These are phyloP conservation scores for Ogataea haglerorum DNA, from an alignment of 805 yeast genomes.

Conservation along the genomic window DNA sequence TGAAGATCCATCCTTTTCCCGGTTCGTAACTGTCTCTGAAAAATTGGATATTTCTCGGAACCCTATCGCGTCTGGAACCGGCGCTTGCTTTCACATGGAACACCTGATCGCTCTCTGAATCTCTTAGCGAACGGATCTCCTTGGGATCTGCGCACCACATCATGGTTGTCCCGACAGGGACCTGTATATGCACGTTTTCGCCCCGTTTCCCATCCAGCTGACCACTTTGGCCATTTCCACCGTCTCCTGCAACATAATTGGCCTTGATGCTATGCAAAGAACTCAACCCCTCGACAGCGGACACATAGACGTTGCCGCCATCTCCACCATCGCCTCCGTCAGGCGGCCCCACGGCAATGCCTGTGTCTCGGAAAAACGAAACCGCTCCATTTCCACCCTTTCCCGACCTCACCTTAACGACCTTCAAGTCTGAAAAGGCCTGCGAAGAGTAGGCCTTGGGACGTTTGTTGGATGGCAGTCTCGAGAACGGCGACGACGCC, in stretches of 20 bases:
- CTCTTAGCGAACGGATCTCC: constrained; percentile 30
- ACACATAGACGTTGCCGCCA: constrained; percentile 85
- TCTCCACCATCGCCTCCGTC: constrained; percentile 99
- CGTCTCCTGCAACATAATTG: constrained; percentile 68
- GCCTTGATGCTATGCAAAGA: constrained; percentile 69
- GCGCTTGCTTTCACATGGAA: constrained; percentile 30
- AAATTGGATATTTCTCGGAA: constrained; percentile 53
- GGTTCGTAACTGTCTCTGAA: constrained; percentile 56
- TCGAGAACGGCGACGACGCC: constrained; percentile 39
- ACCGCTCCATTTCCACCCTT: constrained; percentile 86
- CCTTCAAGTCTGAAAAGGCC: constrained; percentile 60
- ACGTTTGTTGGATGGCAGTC: constrained; percentile 34
- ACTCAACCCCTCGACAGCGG: constrained; percentile 68
- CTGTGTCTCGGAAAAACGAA: constrained; percentile 84
- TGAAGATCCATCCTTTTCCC: constrained; percentile 89
- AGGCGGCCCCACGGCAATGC: constrained; percentile 85
- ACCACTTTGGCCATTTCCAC: constrained; percentile 64
- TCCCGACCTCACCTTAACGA: constrained; percentile 70
- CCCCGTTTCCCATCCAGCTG: constrained; percentile 90
- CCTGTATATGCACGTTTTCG: constrained; percentile 70
- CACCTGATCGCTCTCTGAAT: constrained; percentile 18
- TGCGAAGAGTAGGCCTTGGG: constrained; percentile 42
- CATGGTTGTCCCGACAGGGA: constrained; percentile 88
- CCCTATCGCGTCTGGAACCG: constrained; percentile 12
- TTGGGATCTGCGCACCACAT: constrained; percentile 81